Base-by-base conservation (phyloP, 139 green algal genomes). In the Asterochloris sp. region DNA sequence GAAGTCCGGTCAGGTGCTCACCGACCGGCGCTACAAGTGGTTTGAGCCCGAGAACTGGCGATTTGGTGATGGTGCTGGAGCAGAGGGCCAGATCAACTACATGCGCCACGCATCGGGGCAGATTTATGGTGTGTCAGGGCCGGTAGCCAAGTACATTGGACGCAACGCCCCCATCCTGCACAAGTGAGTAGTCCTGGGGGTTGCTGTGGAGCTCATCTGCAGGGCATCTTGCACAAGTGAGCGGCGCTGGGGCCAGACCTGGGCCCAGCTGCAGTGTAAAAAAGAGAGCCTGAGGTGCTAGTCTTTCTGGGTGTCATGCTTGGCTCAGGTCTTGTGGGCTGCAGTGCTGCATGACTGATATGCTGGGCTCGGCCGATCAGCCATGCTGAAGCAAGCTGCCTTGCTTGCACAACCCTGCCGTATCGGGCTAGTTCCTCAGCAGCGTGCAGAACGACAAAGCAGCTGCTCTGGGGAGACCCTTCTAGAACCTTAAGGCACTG, bases 1-100 rank as follows among this genome's bases (percentile, higher is more conserved):
- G 90, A 94, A 94, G 83, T 90, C 84, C 26, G 90, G 90, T 0
- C 81, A 90, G 81, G 89, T 94, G 62, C 67, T 94, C 54, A 90
- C 85, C 11, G 88, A 93, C 76, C 47, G 78, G 68, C 54, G 82
- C 54, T 89, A 87, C 74, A 87, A 89, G 74, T 94, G 90, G 90
- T 88, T 86, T 76, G 90, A 94, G 82, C 89, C 88, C 1, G 89
- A 94, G 75, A 78, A 89, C 71, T 92, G 87, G 86, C 83, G 89
- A 54, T 94, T 93, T 88, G 90, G 90, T 1, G 84, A 92, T 73
- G 82, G 82, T n/a, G 82, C 84, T 14, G 78, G 78, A 4, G 74
- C 64, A 23, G 85, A 89, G 28, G 78, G 67, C 13, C 80, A 86
- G 62, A 82, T 89, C 79, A 89, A 88, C 73, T 92, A 92, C 87